These are phyloP conservation scores for Stephania cephalantha DNA, from an alignment of 164 flowering plant species.

Conservation along the genomic window DNA sequence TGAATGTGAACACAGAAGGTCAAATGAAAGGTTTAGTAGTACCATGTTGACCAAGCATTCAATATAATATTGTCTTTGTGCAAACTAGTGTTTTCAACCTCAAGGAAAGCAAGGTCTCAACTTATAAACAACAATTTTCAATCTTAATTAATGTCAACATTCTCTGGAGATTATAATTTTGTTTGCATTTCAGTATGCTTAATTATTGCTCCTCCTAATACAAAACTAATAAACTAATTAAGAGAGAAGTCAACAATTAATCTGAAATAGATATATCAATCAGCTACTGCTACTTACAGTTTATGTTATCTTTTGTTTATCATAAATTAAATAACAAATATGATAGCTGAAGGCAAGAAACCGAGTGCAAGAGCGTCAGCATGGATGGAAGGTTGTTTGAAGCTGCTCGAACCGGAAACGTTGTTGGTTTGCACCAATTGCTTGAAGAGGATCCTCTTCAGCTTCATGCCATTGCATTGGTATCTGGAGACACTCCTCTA, in stretches of 20 bases:
- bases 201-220: no score
- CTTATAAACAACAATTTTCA: no score
- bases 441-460: conserved; percentile 10
- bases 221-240: not conserved
- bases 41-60: no score
- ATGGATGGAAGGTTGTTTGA: conserved; percentile 3
- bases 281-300: not conserved
- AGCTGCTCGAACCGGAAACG: not conserved
- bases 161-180: no score
- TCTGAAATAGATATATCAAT: not conserved
- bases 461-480: conserved; percentile 13
- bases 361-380: not conserved
- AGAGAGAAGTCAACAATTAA: not conserved
- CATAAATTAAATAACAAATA: not conserved
- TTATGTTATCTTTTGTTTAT: not conserved
- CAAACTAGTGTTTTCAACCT: no score
- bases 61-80: no score
- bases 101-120: no score
- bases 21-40: no score
- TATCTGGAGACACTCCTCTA: conserved; percentile 23
- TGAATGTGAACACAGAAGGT: no score
- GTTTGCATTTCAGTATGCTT: no score
- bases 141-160: no score
- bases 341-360: not conserved
- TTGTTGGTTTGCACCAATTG: not conserved